phyloP scores from a whole-genome alignment of 768 basidiomycete species.

The Xerocomus potaroensis region DNA sequence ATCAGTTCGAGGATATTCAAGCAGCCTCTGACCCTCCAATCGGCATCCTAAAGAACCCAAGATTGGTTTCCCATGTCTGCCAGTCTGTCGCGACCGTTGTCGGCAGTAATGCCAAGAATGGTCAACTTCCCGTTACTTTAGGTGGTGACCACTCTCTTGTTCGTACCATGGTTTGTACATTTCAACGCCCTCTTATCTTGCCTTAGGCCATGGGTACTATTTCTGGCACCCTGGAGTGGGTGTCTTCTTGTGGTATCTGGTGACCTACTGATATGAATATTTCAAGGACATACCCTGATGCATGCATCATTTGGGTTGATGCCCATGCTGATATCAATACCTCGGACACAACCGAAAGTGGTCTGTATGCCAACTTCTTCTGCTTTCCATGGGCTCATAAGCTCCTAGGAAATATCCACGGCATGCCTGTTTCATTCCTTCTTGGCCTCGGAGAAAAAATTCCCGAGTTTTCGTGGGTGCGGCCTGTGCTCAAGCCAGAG shows the following conservation, averaged over 20 bases:
- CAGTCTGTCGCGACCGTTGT: slow-evolving; percentile 75
- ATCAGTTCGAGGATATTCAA: slow-evolving; percentile 77
- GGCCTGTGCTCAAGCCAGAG: slow-evolving; percentile 61
- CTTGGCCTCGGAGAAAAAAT: slow-evolving; percentile 42
- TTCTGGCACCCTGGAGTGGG: slow-evolving; percentile 77
- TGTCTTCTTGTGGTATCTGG: background rate
- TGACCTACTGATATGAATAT: slow-evolving; percentile 4
- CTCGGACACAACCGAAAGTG: slow-evolving; percentile 69
- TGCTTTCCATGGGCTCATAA: slow-evolving; percentile 1
- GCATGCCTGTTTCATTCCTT: slow-evolving; percentile 97
- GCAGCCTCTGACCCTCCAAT: slow-evolving; percentile 58
- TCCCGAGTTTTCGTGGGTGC: slow-evolving; percentile 53
- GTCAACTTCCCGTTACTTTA: slow-evolving; percentile 82
- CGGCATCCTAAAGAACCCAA: slow-evolving; percentile 86
- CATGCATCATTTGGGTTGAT: slow-evolving; percentile 94
- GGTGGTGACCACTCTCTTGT: slow-evolving; percentile 97
- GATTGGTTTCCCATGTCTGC: slow-evolving; percentile 79
- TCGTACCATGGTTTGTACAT: slow-evolving; percentile 24
- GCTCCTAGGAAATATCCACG: slow-evolving; percentile 83
- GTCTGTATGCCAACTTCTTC: slow-evolving; percentile 31
- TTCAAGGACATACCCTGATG: slow-evolving; percentile 66
- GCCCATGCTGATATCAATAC: slow-evolving; percentile 99
- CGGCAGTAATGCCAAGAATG: slow-evolving; percentile 68
- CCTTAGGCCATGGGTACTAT: slow-evolving; percentile 87
- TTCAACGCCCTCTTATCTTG: slow-evolving; percentile 4